Conservation (phyloP, 345 rosid genomes). For the Carallia brachiata region DNA sequence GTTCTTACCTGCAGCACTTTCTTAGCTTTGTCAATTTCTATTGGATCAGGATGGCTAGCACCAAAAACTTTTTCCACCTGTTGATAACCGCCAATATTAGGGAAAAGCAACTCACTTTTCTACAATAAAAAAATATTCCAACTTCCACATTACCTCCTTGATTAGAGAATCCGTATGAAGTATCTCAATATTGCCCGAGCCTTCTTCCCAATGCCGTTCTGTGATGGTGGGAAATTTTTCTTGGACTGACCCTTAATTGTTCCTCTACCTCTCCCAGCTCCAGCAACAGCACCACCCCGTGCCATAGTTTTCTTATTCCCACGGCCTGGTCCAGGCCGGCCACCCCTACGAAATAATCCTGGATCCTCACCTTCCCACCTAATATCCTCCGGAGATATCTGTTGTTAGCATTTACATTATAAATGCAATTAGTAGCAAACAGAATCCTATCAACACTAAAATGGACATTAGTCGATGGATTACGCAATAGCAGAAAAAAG, state of each 20-base stretch:
- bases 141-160: slow-evolving; percentile 61
- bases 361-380: slow-evolving; percentile 87
- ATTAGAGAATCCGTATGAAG: slow-evolving; percentile 85
- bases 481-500: no score
- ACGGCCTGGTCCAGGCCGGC: slow-evolving; percentile 76
- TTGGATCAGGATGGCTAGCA: slow-evolving; percentile 60
- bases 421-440: background rate
- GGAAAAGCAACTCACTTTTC: slow-evolving; percentile 4
- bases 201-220: slow-evolving; percentile 77
- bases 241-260: slow-evolving; percentile 44
- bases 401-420: background rate
- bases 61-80: slow-evolving; percentile 90
- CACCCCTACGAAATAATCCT: slow-evolving; percentile 63
- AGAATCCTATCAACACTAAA: no score
- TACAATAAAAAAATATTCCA: background rate
- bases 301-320: slow-evolving; percentile 63
- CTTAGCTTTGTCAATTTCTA: slow-evolving; percentile 83
- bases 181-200: slow-evolving; percentile 81
- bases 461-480: no score
- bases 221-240: slow-evolving; percentile 50
- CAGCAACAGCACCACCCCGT: slow-evolving; percentile 61
- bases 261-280: slow-evolving; percentile 84
- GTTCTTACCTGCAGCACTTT: slow-evolving; percentile 67
- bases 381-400: slow-evolving; percentile 92
- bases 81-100: slow-evolving; percentile 13